Evolutionary conservation across 371 early-diverging fungal genomes (phyloP), one percentile per base, ranked within the genome.

Genomic region (Mucor mucedo): DNA sequence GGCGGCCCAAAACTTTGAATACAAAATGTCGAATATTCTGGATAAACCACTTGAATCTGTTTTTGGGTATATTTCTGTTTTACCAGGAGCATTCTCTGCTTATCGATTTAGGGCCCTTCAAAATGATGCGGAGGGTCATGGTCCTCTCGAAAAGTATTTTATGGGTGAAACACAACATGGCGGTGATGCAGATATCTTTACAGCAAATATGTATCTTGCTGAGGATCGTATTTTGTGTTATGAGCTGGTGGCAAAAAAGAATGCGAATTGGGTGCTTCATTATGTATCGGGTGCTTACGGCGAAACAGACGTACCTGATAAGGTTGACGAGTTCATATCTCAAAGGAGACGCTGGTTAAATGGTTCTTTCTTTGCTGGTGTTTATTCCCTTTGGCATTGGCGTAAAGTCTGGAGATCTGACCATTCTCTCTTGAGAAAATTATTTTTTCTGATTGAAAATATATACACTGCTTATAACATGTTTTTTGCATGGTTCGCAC

Each of bases 1-100:
- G 0, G 97, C 96, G 2, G 87, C 95, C 0, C 97, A 97, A 68
- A 95, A 96, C 77, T 97, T 97, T 80, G 96, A 91, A 75, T 95
- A 95, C 85, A 96, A 96, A 69, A 95, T 97, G 90, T 91, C 92
- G 65, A 98, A 98, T 73, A 97, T 98, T 71, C 82, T 98, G 13
- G 98, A 98, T 82, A 98, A 98, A 79, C 97, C 97, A 2, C 82
- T 98, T 14, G 98, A 98, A 78, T 93, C 94, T 5, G 91, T 94
- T 16, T 95, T 95, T 83, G 98, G 98, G n/a, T 96, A 94, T 73
- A 97, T 98, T 72, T 92, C 95, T 1, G 98, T 98, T 57, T 83
- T 96, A 40, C 96, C 96, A 10, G 97, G 97, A 62, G 97, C 97
- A n/a, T 98, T 98, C 76, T 94, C 95, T 0, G 98, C 98, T 10